Percentiles rank a stretch among this genome's conserved stretches.
phyloP scores from a whole-genome alignment of 441 rosid genomes.

The Pelargonium myrrhifolium region DNA sequence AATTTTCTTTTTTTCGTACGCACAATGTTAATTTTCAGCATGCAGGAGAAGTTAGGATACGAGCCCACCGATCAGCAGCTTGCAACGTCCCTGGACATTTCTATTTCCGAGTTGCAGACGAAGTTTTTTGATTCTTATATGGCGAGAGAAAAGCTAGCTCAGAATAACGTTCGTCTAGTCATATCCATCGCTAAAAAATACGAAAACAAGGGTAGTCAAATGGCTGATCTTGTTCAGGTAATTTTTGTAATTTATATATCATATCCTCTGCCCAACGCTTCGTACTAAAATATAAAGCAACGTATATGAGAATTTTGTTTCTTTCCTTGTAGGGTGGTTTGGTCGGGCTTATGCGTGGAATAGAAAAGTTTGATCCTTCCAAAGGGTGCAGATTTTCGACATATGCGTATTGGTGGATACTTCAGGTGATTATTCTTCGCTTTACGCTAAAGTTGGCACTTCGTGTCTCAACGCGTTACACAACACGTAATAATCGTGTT shows the following conservation, averaged over 20 bases:
- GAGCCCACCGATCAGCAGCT: constrained; percentile 87
- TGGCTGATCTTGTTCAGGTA: constrained; percentile 98
- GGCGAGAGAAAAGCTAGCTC: constrained; percentile 88
- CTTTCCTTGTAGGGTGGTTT: constrained; percentile 66
- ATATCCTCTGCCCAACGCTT: not conserved
- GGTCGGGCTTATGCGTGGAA: constrained; percentile 84
- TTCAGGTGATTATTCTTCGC: constrained; percentile 51
- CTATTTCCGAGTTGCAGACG: constrained; percentile 60
- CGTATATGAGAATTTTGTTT: not conserved
- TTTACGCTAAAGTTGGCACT: too few relatives aligned
- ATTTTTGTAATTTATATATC: constrained; percentile 14
- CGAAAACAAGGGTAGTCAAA: constrained; percentile 79
- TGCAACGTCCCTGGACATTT: constrained; percentile 65
- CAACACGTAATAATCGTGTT: too few relatives aligned
- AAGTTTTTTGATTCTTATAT: constrained; percentile 53
- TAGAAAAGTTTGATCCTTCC: constrained; percentile 89
- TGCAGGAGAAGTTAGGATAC: constrained; percentile 72
- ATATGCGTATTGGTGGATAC: constrained; percentile 98
- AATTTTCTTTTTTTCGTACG: not conserved
- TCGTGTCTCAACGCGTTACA: too few relatives aligned
- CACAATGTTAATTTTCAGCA: constrained; percentile 29
- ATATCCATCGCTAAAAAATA: constrained; percentile 90
- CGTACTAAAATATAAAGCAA: not conserved
- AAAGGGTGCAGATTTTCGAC: constrained; percentile 95
- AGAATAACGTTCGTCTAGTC: constrained; percentile 96